phyloP scores from a whole-genome alignment of 163 green algal species.

The Smithsoniella earleae region DNA sequence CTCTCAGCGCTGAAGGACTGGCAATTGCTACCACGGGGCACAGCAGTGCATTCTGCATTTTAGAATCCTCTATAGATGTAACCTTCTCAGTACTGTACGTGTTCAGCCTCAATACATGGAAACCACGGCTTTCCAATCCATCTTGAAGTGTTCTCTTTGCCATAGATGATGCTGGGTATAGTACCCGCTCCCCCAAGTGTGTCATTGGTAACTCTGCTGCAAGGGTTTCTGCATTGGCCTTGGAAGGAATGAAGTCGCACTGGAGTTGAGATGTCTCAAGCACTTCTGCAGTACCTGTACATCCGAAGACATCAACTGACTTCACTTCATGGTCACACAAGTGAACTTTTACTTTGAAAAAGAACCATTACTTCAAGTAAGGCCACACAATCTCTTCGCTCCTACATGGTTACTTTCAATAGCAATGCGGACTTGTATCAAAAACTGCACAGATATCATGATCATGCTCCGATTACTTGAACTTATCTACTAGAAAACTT shows the following conservation, averaged over 20 bases:
- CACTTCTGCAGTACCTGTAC: constrained; percentile 66
- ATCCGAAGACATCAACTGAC: constrained; percentile 73
- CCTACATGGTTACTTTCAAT: too few relatives aligned
- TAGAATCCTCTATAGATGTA: not conserved
- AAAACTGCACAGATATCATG: too few relatives aligned
- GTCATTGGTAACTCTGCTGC: constrained; percentile 56
- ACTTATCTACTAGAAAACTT: too few relatives aligned
- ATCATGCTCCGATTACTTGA: too few relatives aligned
- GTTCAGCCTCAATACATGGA: constrained; percentile 68
- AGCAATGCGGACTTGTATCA: too few relatives aligned
- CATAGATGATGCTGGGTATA: constrained; percentile 84
- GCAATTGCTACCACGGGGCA: constrained; percentile 71
- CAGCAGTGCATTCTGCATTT: constrained; percentile 47
- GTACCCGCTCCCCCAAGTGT: too few relatives aligned
- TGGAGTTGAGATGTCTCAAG: constrained; percentile 42
- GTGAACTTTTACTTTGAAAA: too few relatives aligned
- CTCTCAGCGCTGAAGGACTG: constrained; percentile 77
- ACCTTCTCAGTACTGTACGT: constrained; percentile 79
- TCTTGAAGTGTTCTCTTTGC: constrained; percentile 65
- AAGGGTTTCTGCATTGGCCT: constrained; percentile 55
- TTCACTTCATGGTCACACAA: constrained; percentile 33
- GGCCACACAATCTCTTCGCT: too few relatives aligned
- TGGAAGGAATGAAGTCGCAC: constrained; percentile 42
- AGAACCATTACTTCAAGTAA: too few relatives aligned
- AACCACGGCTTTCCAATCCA: constrained; percentile 58